Evolutionary conservation across 805 yeast genomes (phyloP).

Genomic region (Yamadazyma insecticola): DNA sequence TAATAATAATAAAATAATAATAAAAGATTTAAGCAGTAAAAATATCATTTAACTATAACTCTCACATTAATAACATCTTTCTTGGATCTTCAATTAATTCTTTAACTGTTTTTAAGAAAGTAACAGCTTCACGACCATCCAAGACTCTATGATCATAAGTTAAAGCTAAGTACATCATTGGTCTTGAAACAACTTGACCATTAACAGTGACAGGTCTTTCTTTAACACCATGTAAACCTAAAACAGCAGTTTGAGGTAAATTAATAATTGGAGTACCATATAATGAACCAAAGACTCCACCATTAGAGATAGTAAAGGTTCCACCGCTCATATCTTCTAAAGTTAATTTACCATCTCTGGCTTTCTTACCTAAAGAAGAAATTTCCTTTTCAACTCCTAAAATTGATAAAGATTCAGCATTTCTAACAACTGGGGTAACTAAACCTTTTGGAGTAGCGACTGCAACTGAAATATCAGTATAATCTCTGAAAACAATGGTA

Average conservation of each 20-base stretch:
- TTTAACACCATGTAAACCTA: constrained; percentile 96
- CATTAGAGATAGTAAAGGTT: constrained; percentile 97
- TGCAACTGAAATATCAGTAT: constrained; percentile 91
- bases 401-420: constrained; percentile 86
- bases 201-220: constrained; percentile 96
- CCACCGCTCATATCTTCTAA: constrained; percentile 99
- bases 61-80: constrained; percentile 69
- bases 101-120: constrained; percentile 92
- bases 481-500: constrained; percentile 93
- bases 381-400: constrained; percentile 90
- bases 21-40: too few relatives aligned
- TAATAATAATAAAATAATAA: too few relatives aligned
- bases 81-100: constrained; percentile 98
- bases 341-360: constrained; percentile 94
- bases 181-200: constrained; percentile 94
- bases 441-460: constrained; percentile 99
- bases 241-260: constrained; percentile 96
- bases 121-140: constrained; percentile 98
- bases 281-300: constrained; percentile 97
- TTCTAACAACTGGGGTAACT: constrained; percentile 96
- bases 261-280: constrained; percentile 98
- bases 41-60: background rate
- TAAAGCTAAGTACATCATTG: constrained; percentile 99
- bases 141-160: constrained; percentile 97
- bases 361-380: constrained; percentile 75